Base-by-base conservation (phyloP, 768 basidiomycete species). In the Rhizopogon sp. region DNA sequence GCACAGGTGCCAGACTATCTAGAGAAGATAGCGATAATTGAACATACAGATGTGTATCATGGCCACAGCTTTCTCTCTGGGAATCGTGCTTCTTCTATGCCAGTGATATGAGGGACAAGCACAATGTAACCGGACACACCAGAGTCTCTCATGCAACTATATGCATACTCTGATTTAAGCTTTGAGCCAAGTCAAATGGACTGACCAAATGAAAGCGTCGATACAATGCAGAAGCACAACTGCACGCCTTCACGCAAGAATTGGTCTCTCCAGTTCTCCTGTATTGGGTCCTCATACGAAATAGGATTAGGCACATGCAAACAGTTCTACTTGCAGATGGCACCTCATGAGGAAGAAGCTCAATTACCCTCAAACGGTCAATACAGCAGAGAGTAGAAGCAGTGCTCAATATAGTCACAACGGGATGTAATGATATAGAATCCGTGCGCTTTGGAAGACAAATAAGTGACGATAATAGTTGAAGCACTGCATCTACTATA, bases 401-500 rank as follows among this genome's bases (percentile, higher is more conserved):
- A 47, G 46, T 47, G 46, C 31, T 35, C 46, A 33, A 35, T 35
- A 35, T 47, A 22, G 8, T 33, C 46, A 47, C 46, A 47, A 47
- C 46, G 33, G 13, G 17, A 13, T 35, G 46, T 14, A 47, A 33
- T 33, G 31, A 33, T 33, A 33, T 33, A 9, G 31, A 47, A 47
- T 35, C 33, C 46, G 46, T 20, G 46, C 25, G 25, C 17, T 7
- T 54, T 55, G 65, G 52, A 55, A 45, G 35, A 47, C 54, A 57
- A 50, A 53, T 64, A 53, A 55, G 57, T 47, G 58, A 64, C 64
- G 56, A 56, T 35, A n/a, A 42, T 52, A 42, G 59, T 58, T 54
- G 56, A 39, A 63, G 53, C 56, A 56, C 56, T 55, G 66, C 59
- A 60, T 64, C 66, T 70, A 70, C 64, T 66, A 13, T 39, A 43